phyloP scores from a whole-genome alignment of 1,284 basidiomycete genomes.

The Irpex sp. region DNA sequence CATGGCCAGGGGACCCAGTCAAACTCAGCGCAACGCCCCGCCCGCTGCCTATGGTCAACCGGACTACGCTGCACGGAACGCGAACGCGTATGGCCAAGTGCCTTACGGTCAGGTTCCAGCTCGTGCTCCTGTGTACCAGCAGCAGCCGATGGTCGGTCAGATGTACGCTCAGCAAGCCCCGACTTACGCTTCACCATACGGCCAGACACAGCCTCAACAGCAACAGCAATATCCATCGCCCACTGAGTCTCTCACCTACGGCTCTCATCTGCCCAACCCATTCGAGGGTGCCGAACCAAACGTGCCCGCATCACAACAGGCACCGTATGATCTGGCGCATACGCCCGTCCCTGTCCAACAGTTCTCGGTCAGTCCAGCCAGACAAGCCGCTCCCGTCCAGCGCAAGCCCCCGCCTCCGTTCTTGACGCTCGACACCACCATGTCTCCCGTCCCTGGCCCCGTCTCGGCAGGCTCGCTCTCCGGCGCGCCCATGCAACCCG shows the following conservation, averaged over 20 bases:
- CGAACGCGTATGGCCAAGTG: not conserved
- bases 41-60: conserved; percentile 1
- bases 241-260: not conserved
- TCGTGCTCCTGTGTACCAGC: not conserved
- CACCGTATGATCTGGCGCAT: not conserved
- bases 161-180: not conserved
- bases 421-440: conserved; percentile 15
- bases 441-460: conserved; percentile 2
- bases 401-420: conserved; percentile 21
- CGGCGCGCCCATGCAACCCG: conserved; percentile 14
- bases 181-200: conserved; percentile 3
- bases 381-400: conserved; percentile 12
- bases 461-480: conserved; percentile 14
- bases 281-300: conserved; percentile 5
- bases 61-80: not conserved
- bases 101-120: not conserved
- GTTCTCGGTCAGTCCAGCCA: not conserved
- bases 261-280: conserved; percentile 9
- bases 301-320: not conserved
- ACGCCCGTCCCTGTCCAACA: not conserved
- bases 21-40: not conserved
- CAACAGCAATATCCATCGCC: conserved; percentile 8
- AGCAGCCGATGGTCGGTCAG: not conserved
- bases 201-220: conserved; percentile 10
- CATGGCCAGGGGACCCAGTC: conserved; percentile 1